Evolutionary conservation across 139 green algal species (phyloP).

Genomic region (Asterochloris erici): DNA sequence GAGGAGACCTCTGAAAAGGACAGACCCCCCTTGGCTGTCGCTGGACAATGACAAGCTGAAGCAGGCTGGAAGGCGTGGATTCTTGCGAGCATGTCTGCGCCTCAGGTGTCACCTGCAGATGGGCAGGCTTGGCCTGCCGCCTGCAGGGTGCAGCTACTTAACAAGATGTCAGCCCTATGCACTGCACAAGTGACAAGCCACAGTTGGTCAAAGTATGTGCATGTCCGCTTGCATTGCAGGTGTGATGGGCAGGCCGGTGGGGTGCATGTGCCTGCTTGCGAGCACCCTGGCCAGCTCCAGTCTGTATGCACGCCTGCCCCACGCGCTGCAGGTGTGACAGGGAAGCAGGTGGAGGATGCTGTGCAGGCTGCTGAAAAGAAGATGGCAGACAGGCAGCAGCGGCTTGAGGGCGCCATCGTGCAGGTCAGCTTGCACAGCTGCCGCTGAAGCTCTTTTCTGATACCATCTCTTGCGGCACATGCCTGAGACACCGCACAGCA

Average conservation of each 20-base stretch:
- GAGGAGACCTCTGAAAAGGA: too few relatives aligned
- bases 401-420: constrained; percentile 5
- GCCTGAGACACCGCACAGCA: not conserved
- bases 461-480: not conserved
- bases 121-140: too few relatives aligned
- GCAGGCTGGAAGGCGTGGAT: too few relatives aligned
- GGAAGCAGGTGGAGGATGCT: constrained; percentile 4
- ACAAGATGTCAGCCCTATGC: too few relatives aligned
- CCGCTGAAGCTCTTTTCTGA: not conserved
- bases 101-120: too few relatives aligned
- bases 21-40: too few relatives aligned
- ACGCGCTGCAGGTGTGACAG: not conserved
- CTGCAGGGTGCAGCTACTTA: too few relatives aligned
- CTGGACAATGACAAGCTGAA: too few relatives aligned
- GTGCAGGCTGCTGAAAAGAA: constrained; percentile 2
- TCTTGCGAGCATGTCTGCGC: too few relatives aligned
- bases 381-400: constrained; percentile 10
- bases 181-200: not conserved
- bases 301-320: not conserved
- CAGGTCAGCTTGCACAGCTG: not conserved
- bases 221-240: not conserved
- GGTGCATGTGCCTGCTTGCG: not conserved
- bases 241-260: not conserved
- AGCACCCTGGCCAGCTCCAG: not conserved
- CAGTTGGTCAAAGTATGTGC: not conserved